phyloP scores from a whole-genome alignment of 1,284 basidiomycete species.

The Paramarasmius palmivorus region DNA sequence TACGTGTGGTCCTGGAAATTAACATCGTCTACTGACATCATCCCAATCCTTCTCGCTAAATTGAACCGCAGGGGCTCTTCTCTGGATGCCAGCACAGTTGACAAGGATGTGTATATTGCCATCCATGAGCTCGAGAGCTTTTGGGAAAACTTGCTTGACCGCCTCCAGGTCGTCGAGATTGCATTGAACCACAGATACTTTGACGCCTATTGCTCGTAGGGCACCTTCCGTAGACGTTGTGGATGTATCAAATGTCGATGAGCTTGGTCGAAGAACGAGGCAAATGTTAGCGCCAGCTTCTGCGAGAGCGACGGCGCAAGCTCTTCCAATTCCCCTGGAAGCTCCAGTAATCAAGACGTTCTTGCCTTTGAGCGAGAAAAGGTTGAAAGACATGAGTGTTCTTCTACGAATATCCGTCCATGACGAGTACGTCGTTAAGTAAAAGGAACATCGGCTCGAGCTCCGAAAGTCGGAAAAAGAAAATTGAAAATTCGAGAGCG shows the following conservation, averaged over 20 bases:
- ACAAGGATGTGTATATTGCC: slow-evolving; percentile 82
- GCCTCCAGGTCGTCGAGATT: slow-evolving; percentile 39
- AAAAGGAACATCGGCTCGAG: slow-evolving; percentile 1
- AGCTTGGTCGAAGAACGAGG: slow-evolving; percentile 62
- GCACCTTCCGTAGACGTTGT: background rate
- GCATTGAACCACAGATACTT: slow-evolving; percentile 22
- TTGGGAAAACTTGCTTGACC: slow-evolving; percentile 67
- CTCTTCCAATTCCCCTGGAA: slow-evolving; percentile 49
- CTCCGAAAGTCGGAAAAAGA: background rate
- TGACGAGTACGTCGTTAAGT: background rate
- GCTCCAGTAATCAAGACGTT: slow-evolving; percentile 74
- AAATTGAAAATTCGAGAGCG: slow-evolving; percentile 14
- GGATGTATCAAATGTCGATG: slow-evolving; percentile 18
- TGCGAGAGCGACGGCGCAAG: slow-evolving; percentile 55
- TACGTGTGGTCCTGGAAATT: slow-evolving; percentile 11
- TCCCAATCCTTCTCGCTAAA: slow-evolving; percentile 91
- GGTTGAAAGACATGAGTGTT: slow-evolving; percentile 43
- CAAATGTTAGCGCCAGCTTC: slow-evolving; percentile 83
- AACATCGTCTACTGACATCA: slow-evolving; percentile 57
- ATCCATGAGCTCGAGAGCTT: slow-evolving; percentile 58
- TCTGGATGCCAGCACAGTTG: slow-evolving; percentile 95
- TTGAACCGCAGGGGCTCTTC: slow-evolving; percentile 77
- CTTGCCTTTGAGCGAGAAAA: slow-evolving; percentile 62
- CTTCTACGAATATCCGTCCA: slow-evolving; percentile 16
- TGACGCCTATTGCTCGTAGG: background rate